These are phyloP conservation scores for Eucalyptus rudis DNA, from an alignment of 345 rosid species.

Conservation along the genomic window DNA sequence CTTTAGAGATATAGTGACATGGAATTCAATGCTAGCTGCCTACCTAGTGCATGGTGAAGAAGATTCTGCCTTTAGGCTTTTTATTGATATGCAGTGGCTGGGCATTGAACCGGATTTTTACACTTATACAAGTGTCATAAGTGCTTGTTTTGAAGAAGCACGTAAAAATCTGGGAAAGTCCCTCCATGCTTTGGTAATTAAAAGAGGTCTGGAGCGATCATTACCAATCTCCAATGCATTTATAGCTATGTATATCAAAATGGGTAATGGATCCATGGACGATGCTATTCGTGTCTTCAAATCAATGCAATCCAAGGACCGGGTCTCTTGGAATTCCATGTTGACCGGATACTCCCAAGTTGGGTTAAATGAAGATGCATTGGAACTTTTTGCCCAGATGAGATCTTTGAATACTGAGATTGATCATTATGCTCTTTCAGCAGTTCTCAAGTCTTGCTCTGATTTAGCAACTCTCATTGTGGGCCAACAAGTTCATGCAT, in stretches of 20 bases:
- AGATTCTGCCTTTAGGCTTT: constrained; percentile 35
- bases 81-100: constrained; percentile 30
- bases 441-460: constrained; percentile 66
- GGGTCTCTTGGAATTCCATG: constrained; percentile 67
- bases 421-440: constrained; percentile 62
- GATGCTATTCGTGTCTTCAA: constrained; percentile 37
- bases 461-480: constrained; percentile 58
- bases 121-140: constrained; percentile 55
- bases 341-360: constrained; percentile 55
- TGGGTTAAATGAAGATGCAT: constrained; percentile 40
- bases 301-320: constrained; percentile 43
- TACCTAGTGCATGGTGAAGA: no score
- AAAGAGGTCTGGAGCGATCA: constrained; percentile 42
- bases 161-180: constrained; percentile 25
- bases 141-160: constrained; percentile 33
- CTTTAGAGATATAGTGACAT: no score
- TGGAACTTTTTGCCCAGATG: constrained; percentile 39
- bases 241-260: constrained; percentile 49
- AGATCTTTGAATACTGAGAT: constrained; percentile 31
- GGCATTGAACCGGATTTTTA: constrained; percentile 47
- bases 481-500: constrained; percentile 60
- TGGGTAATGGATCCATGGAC: constrained; percentile 27
- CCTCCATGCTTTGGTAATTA: constrained; percentile 46
- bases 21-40: no score
- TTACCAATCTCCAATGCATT: constrained; percentile 50